phyloP scores from a whole-genome alignment of 169 alveolate species.

The Eimeria sp. region DNA sequence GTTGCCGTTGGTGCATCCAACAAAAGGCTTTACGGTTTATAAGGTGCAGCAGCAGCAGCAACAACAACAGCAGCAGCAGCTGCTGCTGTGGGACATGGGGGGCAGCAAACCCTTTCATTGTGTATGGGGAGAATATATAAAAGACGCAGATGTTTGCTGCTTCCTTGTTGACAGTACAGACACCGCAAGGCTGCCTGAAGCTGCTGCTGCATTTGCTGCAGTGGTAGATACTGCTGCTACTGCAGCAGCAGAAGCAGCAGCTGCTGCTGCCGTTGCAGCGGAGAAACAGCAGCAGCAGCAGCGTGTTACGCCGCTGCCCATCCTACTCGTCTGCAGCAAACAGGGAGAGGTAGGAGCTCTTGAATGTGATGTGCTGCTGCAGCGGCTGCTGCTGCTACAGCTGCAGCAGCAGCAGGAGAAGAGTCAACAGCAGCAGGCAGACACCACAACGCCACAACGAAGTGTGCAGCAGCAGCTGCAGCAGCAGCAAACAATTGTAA shows the following conservation, averaged over 20 bases:
- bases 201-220: slow-evolving; percentile 32
- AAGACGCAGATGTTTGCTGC: slow-evolving; percentile 6
- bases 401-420: too few species aligned
- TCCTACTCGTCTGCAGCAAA: slow-evolving; percentile 22
- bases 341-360: slow-evolving; percentile 6
- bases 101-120: slow-evolving; percentile 17
- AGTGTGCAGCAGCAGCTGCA: too few species aligned
- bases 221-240: not conserved
- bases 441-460: too few species aligned
- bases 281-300: not conserved
- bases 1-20: not conserved
- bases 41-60: slow-evolving; percentile 63
- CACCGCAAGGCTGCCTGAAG: not conserved
- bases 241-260: not conserved
- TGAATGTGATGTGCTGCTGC: not conserved
- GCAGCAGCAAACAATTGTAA: too few species aligned
- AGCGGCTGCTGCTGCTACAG: too few species aligned
- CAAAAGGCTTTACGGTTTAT: not conserved
- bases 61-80: slow-evolving; percentile 23
- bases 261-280: not conserved
- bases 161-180: slow-evolving; percentile 2
- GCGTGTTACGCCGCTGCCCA: not conserved
- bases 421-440: too few species aligned
- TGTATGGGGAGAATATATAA: not conserved
- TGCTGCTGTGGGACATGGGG: not conserved